Evolutionary conservation across 306 rosid species (phyloP).

Genomic region (Quercus bicolor): DNA sequence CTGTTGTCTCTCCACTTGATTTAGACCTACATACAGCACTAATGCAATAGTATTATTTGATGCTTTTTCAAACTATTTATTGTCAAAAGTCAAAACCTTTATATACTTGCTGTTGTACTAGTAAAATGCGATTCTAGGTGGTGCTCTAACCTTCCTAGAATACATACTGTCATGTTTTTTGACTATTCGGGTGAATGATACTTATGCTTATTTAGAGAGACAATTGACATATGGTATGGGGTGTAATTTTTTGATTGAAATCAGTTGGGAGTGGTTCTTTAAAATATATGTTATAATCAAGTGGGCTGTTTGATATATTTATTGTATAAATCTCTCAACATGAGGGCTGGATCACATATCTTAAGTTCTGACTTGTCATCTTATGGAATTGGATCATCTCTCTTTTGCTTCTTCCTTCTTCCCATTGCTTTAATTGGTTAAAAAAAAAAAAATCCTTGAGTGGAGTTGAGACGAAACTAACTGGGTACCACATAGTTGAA

Average conservation of each 20-base stretch:
- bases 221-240: neutral
- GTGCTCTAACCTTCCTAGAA: neutral
- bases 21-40: too few relatives aligned
- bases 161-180: neutral
- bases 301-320: neutral
- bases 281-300: neutral
- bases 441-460: too few relatives aligned
- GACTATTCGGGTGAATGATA: neutral
- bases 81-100: too few relatives aligned
- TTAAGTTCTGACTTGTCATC: neutral
- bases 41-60: too few relatives aligned
- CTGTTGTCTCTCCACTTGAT: too few relatives aligned
- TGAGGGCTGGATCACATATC: neutral
- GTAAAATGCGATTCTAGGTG: slow-evolving; percentile 6
- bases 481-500: too few relatives aligned
- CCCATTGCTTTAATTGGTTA: too few relatives aligned
- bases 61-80: too few relatives aligned
- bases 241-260: neutral
- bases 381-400: too few relatives aligned
- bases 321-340: neutral
- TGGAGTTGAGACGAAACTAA: too few relatives aligned
- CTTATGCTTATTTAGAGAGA: neutral
- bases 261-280: neutral
- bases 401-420: too few relatives aligned
- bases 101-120: too few relatives aligned